A percentile compares a stretch with the other conserved stretches of the same genome.
phyloP scores from a whole-genome alignment of 192 early-diverging fungal species.

The Geranomyces variabilis region DNA sequence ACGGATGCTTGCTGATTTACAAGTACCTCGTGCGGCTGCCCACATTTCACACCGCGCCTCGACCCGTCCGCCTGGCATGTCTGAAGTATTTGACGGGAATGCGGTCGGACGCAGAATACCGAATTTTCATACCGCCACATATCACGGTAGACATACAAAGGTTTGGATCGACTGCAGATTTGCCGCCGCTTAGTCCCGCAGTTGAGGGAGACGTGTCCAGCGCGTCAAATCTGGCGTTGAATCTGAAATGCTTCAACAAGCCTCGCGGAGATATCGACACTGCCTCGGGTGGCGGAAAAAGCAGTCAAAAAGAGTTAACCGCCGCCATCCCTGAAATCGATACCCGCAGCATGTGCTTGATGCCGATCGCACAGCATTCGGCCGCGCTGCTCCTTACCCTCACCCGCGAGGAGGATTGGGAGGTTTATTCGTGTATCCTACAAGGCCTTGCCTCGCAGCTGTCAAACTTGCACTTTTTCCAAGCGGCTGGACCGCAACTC shows the following conservation, averaged over 20 bases:
- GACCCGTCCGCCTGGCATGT: slow-evolving; percentile 18
- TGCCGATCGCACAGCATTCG: slow-evolving; percentile 54
- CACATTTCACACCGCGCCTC: slow-evolving; percentile 16
- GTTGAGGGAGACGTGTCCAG: neutral
- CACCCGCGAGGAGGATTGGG: slow-evolving; percentile 68
- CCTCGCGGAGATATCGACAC: neutral
- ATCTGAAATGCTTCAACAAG: slow-evolving; percentile 10
- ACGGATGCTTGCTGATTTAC: slow-evolving; percentile 24
- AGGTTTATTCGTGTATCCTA: slow-evolving; percentile 72
- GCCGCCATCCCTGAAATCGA: neutral
- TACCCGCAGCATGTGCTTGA: neutral
- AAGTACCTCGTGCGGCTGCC: slow-evolving; percentile 32
- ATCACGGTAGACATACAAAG: too few species aligned
- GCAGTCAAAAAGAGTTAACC: neutral
- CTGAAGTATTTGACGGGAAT: slow-evolving; percentile 19
- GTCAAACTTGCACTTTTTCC: slow-evolving; percentile 74
- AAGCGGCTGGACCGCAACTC: slow-evolving; percentile 57
- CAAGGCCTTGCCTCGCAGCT: slow-evolving; percentile 70
- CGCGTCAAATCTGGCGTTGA: neutral
- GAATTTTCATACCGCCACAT: slow-evolving; percentile 12
- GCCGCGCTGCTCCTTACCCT: slow-evolving; percentile 62
- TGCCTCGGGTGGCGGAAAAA: neutral
- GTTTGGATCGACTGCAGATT: neutral
- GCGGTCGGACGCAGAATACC: slow-evolving; percentile 10
- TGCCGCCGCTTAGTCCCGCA: neutral